Conservation (phyloP, 306 rosid species). For the Ammopiptanthus mongolicus region DNA sequence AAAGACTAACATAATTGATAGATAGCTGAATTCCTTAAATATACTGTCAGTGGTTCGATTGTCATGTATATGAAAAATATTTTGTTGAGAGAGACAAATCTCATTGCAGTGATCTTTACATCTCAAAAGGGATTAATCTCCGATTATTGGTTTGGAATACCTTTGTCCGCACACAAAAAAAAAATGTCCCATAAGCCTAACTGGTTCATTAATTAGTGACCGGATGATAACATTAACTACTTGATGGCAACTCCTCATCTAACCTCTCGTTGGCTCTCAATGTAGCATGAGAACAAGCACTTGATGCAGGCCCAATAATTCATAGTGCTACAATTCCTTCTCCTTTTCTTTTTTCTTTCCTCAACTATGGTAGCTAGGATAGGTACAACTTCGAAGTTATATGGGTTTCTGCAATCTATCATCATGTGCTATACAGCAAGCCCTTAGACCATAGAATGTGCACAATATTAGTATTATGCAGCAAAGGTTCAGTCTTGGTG, state of each 20-base stretch:
- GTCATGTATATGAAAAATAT: too few relatives aligned
- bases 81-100: too few relatives aligned
- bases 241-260: slow-evolving; percentile 11
- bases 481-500: background rate
- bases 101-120: too few relatives aligned
- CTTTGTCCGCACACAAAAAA: too few relatives aligned
- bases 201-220: slow-evolving; percentile 8
- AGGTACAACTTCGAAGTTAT: background rate
- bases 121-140: too few relatives aligned
- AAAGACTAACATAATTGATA: too few relatives aligned
- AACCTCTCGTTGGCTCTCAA: background rate
- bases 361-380: slow-evolving; percentile 9
- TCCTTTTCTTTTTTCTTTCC: background rate
- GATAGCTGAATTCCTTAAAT: too few relatives aligned
- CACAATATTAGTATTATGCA: background rate
- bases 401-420: background rate
- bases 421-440: background rate
- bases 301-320: slow-evolving; percentile 5
- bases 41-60: too few relatives aligned
- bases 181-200: background rate
- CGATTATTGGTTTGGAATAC: too few relatives aligned
- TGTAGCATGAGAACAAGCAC: slow-evolving; percentile 10
- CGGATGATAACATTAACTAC: slow-evolving; percentile 6
- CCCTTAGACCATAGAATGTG: background rate
- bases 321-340: background rate